These are phyloP conservation scores for Phytophthora citrophthora DNA, from an alignment of 352 stramenopile species.

Conservation along the genomic window DNA sequence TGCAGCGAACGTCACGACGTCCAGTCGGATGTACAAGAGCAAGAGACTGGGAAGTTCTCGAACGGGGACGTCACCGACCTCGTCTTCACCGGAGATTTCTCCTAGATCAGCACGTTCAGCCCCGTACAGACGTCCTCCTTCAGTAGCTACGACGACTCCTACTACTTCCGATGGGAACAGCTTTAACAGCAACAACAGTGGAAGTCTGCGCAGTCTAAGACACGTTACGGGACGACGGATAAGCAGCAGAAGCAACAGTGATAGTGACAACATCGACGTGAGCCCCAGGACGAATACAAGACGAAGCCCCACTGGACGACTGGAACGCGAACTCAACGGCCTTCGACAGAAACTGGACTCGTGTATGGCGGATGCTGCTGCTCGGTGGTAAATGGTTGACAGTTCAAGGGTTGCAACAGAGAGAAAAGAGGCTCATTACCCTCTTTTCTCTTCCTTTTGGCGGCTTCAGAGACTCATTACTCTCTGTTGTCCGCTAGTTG, in stretches of 20 bases:
- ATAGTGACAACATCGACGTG: conserved; percentile 34
- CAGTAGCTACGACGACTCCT: conserved; percentile 29
- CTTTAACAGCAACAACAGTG: conserved; percentile 40
- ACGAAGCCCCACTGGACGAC: conserved; percentile 37
- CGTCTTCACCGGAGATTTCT: conserved; percentile 59
- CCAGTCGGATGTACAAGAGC: conserved; percentile 32
- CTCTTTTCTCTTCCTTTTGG: conserved; percentile 3
- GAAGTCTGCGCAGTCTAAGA: conserved; percentile 31
- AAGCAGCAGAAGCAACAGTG: conserved; percentile 32
- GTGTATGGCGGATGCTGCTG: conserved; percentile 46
- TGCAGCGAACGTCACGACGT: conserved; percentile 12
- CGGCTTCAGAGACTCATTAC: conserved; percentile 37
- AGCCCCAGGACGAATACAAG: conserved; percentile 18
- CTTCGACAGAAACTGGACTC: conserved; percentile 68
- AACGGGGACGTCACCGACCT: conserved; percentile 58
- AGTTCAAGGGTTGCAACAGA: neutral
- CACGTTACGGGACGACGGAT: conserved; percentile 37
- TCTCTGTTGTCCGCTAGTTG: conserved; percentile 17
- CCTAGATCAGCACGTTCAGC: conserved; percentile 39
- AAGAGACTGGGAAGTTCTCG: conserved; percentile 36
- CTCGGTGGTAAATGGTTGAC: conserved; percentile 22
- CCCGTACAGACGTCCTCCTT: conserved; percentile 38
- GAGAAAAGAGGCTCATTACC: conserved; percentile 31
- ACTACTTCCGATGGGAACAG: conserved; percentile 32
- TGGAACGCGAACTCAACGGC: conserved; percentile 59